These are phyloP conservation scores for Trichoderma breve DNA, from an alignment of 2,329 filamentous ascomycete species.

Conservation along the genomic window DNA sequence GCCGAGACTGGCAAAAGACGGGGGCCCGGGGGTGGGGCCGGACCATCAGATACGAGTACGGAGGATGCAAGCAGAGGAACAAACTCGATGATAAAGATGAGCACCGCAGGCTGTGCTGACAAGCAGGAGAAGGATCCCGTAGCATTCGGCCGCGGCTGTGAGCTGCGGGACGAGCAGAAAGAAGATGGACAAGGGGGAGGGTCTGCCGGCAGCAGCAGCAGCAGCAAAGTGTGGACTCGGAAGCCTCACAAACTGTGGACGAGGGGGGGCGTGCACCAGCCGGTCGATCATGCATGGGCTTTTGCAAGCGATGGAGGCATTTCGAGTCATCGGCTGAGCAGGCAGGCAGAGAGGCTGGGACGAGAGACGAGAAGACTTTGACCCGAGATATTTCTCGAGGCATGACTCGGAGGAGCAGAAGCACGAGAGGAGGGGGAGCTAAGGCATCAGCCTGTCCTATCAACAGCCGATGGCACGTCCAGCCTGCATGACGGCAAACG, in stretches of 20 bases:
- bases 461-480: background rate
- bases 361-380: background rate
- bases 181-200: background rate
- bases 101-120: background rate
- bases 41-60: background rate
- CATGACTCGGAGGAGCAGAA: conserved; percentile 9
- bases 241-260: background rate
- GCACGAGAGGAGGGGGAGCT: background rate
- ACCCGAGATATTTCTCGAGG: background rate
- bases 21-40: conserved; percentile 14
- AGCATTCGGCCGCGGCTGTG: conserved; percentile 8
- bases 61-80: background rate
- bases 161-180: background rate
- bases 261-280: background rate
- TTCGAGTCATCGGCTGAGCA: conserved; percentile 15
- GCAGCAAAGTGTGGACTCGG: background rate
- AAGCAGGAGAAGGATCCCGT: background rate
- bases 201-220: background rate
- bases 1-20: conserved; percentile 15
- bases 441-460: background rate
- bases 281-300: conserved; percentile 4
- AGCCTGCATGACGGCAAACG: conserved; percentile 18
- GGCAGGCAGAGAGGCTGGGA: background rate
- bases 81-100: background rate
- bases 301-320: background rate